phyloP scores from a whole-genome alignment of 2,329 filamentous ascomycete genomes.

The Claviceps digitariae region DNA sequence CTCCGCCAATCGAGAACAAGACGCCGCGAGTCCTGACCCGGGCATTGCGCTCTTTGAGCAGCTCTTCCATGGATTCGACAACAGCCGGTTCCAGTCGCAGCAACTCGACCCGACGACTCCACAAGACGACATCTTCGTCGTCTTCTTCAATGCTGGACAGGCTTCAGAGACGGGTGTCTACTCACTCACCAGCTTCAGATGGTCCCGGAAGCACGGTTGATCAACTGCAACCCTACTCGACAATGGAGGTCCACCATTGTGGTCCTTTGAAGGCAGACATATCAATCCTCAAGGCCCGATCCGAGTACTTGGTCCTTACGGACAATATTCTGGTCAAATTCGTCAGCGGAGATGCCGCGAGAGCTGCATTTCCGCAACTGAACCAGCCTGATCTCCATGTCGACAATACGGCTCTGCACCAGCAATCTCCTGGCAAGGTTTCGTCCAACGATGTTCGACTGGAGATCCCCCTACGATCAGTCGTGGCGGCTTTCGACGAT shows the following conservation, averaged over 20 bases:
- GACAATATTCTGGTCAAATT: constrained; percentile 37
- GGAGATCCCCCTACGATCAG: constrained; percentile 34
- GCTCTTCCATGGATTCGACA: constrained; percentile 27
- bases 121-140: constrained; percentile 25
- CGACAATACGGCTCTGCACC: constrained; percentile 12
- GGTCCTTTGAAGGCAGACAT: constrained; percentile 36
- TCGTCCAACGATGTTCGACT: constrained; percentile 25
- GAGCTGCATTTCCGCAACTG: constrained; percentile 32
- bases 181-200: constrained; percentile 21
- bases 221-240: constrained; percentile 17
- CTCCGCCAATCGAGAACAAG: constrained; percentile 16
- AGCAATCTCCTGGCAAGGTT: constrained; percentile 15
- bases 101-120: constrained; percentile 20
- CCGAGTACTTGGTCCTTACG: constrained; percentile 39
- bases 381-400: constrained; percentile 13
- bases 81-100: constrained; percentile 18
- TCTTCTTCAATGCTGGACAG: constrained; percentile 28
- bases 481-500: constrained; percentile 39
- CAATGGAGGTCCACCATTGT: constrained; percentile 29
- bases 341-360: constrained; percentile 32
- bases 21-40: constrained; percentile 23
- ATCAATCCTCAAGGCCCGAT: constrained; percentile 33
- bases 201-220: constrained; percentile 16
- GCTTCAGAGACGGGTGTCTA: constrained; percentile 27
- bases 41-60: constrained; percentile 26